Conservation (phyloP, 2,329 filamentous ascomycete species). For the Mollisia scopiformis region DNA sequence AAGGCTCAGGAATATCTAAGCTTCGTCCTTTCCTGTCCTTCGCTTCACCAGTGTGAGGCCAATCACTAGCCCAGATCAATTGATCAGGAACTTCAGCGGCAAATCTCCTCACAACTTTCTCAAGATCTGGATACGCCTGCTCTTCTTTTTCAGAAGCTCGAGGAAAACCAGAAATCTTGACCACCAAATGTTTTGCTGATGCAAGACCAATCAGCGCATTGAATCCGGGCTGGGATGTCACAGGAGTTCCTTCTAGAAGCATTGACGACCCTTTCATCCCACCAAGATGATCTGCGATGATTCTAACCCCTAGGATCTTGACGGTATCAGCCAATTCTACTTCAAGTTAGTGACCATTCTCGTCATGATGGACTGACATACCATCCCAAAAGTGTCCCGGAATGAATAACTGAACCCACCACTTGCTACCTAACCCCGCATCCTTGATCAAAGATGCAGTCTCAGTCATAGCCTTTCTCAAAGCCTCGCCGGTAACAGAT, state of each 20-base stretch:
- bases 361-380: not conserved
- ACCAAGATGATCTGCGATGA: not conserved
- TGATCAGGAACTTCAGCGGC: not conserved
- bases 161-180: not conserved
- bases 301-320: not conserved
- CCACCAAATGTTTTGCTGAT: not conserved
- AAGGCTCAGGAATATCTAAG: not conserved
- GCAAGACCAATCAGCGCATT: not conserved
- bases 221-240: not conserved
- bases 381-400: not conserved
- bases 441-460: not conserved
- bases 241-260: not conserved
- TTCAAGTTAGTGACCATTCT: too few relatives aligned
- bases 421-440: not conserved
- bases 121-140: not conserved
- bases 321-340: not conserved
- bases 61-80: not conserved
- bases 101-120: not conserved
- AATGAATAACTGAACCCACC: not conserved
- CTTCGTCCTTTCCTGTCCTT: not conserved
- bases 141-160: not conserved
- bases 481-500: not conserved
- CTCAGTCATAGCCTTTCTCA: not conserved
- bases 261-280: not conserved
- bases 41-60: not conserved